Evolutionary conservation across 202 grass and related monocot species (phyloP).

Genomic region (Eragrostis tef): DNA sequence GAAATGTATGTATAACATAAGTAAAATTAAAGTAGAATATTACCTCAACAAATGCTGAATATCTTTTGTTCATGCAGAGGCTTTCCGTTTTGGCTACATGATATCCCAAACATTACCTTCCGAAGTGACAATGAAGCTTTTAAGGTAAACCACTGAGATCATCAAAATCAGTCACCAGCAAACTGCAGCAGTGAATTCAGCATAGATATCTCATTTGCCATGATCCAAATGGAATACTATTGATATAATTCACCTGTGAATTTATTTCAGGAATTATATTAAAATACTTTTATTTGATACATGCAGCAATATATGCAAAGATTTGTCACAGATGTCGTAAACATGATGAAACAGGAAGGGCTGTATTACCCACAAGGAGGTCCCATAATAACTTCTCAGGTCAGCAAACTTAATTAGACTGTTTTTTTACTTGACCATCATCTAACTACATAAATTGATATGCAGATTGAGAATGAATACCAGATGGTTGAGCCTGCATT

Average conservation of each 20-base stretch:
- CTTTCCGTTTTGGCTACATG: constrained; percentile 86
- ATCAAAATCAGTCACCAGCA: constrained; percentile 5
- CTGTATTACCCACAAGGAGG: constrained; percentile 99
- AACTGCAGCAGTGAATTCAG: background rate
- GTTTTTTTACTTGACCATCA: background rate
- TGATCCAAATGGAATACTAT: constrained; percentile 18
- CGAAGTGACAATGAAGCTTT: constrained; percentile 77
- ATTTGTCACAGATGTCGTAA: constrained; percentile 83
- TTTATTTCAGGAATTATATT: background rate
- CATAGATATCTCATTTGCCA: constrained; percentile 5
- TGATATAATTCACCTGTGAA: constrained; percentile 6
- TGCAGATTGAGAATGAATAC: constrained; percentile 95
- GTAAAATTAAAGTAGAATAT: constrained; percentile 15
- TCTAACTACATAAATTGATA: constrained; percentile 31
- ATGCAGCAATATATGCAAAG: constrained; percentile 67
- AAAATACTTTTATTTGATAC: constrained; percentile 15
- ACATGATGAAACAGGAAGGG: constrained; percentile 83
- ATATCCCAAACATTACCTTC: constrained; percentile 72
- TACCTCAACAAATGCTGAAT: constrained; percentile 33
- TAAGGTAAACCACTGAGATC: constrained; percentile 56
- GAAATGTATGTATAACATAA: background rate
- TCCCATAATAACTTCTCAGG: constrained; percentile 92
- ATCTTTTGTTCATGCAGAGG: constrained; percentile 59
- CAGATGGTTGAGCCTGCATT: constrained; percentile 76
- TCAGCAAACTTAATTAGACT: constrained; percentile 14